Evolutionary conservation across 805 yeast genomes (phyloP), one percentile per base, ranked within the genome.

Genomic region (Tetrapisispora arboricola): DNA sequence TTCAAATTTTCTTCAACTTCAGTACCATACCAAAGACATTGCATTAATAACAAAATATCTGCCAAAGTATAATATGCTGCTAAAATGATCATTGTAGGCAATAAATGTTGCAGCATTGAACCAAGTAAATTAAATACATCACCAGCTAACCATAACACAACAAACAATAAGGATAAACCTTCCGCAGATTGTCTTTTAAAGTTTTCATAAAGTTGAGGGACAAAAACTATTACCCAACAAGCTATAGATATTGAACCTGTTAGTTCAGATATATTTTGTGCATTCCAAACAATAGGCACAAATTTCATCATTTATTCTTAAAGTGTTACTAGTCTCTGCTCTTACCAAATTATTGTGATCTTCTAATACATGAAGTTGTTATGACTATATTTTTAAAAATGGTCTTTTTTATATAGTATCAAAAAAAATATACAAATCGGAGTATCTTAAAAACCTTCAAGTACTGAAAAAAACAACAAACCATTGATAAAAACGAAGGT

Each of bases 201-300:
- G 59, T 88, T 90, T 57, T 92, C 96, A 61, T 86, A 88, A 34
- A 92, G 82, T 58, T 90, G 97, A 10, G 97, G 97, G 29, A 95
- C 94, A 68, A 92, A 90, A 15, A 90, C 98, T 37, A 92, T 88
- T 44, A 92, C 81, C 98, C 98, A 90, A 60, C 96, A 92, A 13
- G 96, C 95, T 36, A 90, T 75, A 16, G 97, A 90, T 27, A 92
- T 86, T 11, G 95, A 85, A 21, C 84, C 68, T 9, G 57, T 32
- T 42, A 84, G 80, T 6, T 90, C 92, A 54, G 86, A 77, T 16
- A 83, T 76, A 15, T 84, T 84, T 48, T 76, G 75, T 15, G 84
- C 78, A 48, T 76, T 80, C 41, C 80, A 66, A 22, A 73, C 71
- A 19, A 80, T 70, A 3, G 87, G 84, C 16, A 48, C 53, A 12